Evolutionary conservation across 164 flowering plant species (phyloP).

Genomic region (Litsea cubeba): DNA sequence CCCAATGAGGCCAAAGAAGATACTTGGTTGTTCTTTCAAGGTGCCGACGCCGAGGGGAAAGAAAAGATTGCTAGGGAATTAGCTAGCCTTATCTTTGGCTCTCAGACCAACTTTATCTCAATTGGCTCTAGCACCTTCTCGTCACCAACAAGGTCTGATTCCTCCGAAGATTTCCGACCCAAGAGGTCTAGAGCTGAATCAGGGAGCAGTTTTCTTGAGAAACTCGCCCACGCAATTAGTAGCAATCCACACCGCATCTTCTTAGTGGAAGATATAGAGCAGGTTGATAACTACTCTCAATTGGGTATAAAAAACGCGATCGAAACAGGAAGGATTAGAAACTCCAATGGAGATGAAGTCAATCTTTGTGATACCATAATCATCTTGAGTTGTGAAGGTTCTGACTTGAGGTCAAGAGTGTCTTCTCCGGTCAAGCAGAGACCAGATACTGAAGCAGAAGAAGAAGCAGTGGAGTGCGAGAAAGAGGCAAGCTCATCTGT

Average conservation of each 20-base stretch:
- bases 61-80: slow-evolving; percentile 68
- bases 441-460: slow-evolving; percentile 15
- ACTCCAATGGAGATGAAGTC: slow-evolving; percentile 45
- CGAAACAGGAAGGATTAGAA: slow-evolving; percentile 54
- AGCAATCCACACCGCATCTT: slow-evolving; percentile 75
- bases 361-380: slow-evolving; percentile 62
- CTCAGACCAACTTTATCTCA: slow-evolving; percentile 40
- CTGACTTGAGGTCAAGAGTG: slow-evolving; percentile 64
- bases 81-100: slow-evolving; percentile 71
- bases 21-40: slow-evolving; percentile 86
- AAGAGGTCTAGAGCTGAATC: slow-evolving; percentile 75
- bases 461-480: slow-evolving; percentile 12
- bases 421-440: slow-evolving; percentile 49
- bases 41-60: slow-evolving; percentile 61
- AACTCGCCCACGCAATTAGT: slow-evolving; percentile 52
- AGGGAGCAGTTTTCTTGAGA: slow-evolving; percentile 52
- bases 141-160: slow-evolving; percentile 46
- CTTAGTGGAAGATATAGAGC: slow-evolving; percentile 70
- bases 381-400: slow-evolving; percentile 77
- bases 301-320: slow-evolving; percentile 68
- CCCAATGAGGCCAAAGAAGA: slow-evolving; percentile 49
- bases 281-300: slow-evolving; percentile 61
- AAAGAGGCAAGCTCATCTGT: slow-evolving; percentile 34
- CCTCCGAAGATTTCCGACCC: slow-evolving; percentile 47
- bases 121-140: slow-evolving; percentile 64